Base-by-base conservation (phyloP, 441 rosid genomes). In the Adansonia madagascariensis region DNA sequence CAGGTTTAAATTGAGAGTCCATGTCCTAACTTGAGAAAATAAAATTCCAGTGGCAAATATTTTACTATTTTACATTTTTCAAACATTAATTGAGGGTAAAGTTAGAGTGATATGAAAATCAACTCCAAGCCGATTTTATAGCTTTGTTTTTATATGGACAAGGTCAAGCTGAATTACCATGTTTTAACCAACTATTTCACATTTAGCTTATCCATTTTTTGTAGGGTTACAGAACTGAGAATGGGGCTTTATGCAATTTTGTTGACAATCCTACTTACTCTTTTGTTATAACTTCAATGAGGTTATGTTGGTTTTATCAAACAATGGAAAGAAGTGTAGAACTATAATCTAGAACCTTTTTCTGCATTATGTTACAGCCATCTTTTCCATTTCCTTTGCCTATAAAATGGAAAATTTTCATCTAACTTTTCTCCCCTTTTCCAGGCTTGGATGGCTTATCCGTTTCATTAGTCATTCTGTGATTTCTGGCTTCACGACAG, bases 381-480 rank as follows among this genome's bases (percentile, higher is more conserved):
- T 67, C n/a, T 43, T 52, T 62, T 61, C 35, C 52, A 10, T 20
- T 70, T 15, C 27, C 39, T 61, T 69, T 74, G 53, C 44, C 67
- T 55, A 9, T 68, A 24, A 74, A 59, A 49, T 15, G 62, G 71
- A 24, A 71, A 59, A 63, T 27, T 4, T 80, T 56, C 8, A 66
- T 63, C 46, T 27, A 5, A 49, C 75, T 57, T 20, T 53, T 3
- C 76, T 12, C 15, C 67, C 43, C 79, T 66, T 78, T 79, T 63
- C 39, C 83, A 96, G 99, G 89, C 98, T 96, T 84, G 99, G 99
- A 76, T 96, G 99, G 99, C 88, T 96, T 76, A 90, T 96, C 77
- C 98, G 99, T 79, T 96, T 96, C 87, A 91, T 94, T 79, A 94
- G 98, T 81, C 99, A 93, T 83, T 92, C 99, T 43, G 99, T 96